Percentiles rank a stretch among this genome's conserved stretches.
phyloP scores from a whole-genome alignment of 192 early-diverging fungal genomes.

The Backusella liffmaniae region DNA sequence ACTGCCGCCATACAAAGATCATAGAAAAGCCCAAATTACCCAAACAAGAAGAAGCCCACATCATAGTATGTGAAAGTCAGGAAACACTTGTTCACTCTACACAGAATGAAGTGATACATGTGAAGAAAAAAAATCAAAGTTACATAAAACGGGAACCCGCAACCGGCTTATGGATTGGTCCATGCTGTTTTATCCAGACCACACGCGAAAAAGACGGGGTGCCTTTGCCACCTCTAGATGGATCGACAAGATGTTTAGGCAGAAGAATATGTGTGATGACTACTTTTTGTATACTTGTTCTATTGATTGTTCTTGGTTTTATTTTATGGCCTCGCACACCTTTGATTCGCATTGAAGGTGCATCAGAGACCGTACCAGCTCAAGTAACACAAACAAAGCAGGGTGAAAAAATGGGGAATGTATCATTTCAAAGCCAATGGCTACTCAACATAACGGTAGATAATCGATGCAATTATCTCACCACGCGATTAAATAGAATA shows the following conservation, averaged over 20 bases:
- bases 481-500: slow-evolving; percentile 18
- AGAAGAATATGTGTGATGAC: slow-evolving; percentile 6
- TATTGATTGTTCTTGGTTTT: background rate
- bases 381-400: slow-evolving; percentile 15
- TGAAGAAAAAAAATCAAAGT: background rate
- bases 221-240: background rate
- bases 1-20: background rate
- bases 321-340: slow-evolving; percentile 26
- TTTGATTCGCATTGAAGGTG: slow-evolving; percentile 21
- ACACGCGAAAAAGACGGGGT: background rate
- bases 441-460: slow-evolving; percentile 20
- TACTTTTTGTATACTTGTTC: background rate
- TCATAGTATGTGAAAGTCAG: slow-evolving; percentile 4
- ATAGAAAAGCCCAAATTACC: background rate
- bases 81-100: background rate
- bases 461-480: slow-evolving; percentile 26
- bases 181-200: background rate
- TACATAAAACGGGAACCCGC: background rate
- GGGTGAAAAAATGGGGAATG: slow-evolving; percentile 14
- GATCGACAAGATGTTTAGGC: background rate
- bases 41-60: background rate
- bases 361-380: background rate
- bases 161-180: background rate
- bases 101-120: background rate
- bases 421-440: slow-evolving; percentile 25